Conservation (phyloP, 345 rosid genomes). For the Lepidium aucheri region DNA sequence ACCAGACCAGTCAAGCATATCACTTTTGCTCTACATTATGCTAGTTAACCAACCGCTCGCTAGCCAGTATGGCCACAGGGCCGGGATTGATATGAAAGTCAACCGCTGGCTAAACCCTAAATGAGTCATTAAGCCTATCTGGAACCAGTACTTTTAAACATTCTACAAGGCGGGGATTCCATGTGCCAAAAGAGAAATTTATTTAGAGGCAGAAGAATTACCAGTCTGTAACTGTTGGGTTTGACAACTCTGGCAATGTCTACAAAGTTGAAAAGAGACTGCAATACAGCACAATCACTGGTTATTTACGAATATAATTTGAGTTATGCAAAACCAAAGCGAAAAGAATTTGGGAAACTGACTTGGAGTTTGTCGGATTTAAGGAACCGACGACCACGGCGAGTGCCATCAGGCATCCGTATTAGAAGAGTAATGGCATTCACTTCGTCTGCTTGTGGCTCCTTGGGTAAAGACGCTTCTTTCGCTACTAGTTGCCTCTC, state of each 20-base stretch:
- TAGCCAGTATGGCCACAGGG: neutral
- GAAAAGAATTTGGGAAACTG: conserved; percentile 7
- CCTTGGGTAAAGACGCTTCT: conserved; percentile 89
- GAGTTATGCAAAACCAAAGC: neutral
- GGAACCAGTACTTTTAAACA: neutral
- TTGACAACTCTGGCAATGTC: conserved; percentile 81
- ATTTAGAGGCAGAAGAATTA: conserved; percentile 21
- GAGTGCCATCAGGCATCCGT: conserved; percentile 89
- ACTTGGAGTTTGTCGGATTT: conserved; percentile 80
- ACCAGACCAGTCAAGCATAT: neutral
- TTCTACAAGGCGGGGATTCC: neutral
- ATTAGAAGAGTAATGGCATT: conserved; percentile 82
- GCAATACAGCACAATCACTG: conserved; percentile 22
- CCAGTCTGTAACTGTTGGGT: conserved; percentile 90
- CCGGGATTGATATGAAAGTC: neutral
- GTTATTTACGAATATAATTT: neutral
- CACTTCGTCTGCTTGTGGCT: conserved; percentile 77
- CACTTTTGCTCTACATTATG: neutral
- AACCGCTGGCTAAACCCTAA: neutral
- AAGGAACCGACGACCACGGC: conserved; percentile 88
- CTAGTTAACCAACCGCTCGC: neutral
- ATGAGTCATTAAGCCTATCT: neutral
- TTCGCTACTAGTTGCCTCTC: conserved; percentile 77
- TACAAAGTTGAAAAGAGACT: conserved; percentile 89
- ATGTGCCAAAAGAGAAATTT: neutral